These are phyloP conservation scores for Cordyceps cateniannulata DNA, from an alignment of 2,329 filamentous ascomycete genomes.

Conservation along the genomic window DNA sequence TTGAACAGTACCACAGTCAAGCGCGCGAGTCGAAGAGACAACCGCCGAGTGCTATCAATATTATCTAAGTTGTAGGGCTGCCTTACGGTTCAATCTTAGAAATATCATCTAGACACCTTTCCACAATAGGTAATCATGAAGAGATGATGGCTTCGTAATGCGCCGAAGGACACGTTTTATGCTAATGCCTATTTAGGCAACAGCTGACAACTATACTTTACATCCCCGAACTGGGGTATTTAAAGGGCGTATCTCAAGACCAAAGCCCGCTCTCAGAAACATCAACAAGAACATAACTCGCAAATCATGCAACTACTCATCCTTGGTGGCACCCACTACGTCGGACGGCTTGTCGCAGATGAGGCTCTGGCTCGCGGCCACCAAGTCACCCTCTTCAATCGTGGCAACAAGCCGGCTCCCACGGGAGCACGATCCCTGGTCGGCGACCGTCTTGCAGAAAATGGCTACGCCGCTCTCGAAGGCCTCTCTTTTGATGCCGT, in stretches of 20 bases:
- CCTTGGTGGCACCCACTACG: constrained; percentile 17
- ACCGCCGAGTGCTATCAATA: no score
- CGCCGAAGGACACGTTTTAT: neutral
- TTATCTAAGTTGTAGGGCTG: no score
- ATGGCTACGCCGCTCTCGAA: constrained; percentile 10
- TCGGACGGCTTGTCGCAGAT: constrained; percentile 13
- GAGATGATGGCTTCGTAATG: no score
- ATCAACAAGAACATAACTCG: neutral
- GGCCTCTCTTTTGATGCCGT: constrained; percentile 15
- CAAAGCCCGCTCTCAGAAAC: neutral
- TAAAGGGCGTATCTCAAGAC: neutral
- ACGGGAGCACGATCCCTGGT: constrained; percentile 12
- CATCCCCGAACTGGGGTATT: neutral
- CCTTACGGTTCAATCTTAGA: no score
- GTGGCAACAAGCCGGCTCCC: constrained; percentile 12
- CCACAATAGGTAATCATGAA: no score
- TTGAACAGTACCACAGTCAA: no score
- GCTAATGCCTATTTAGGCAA: constrained; percentile 1
- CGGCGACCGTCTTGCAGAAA: constrained; percentile 15
- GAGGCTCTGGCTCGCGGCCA: constrained; percentile 15
- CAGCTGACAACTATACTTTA: neutral
- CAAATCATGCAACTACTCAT: constrained; percentile 17
- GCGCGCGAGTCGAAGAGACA: no score
- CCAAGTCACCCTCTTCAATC: constrained; percentile 15
- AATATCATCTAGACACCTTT: no score